Evolutionary conservation across 2,329 filamentous ascomycete species (phyloP), one percentile per base, ranked within the genome.

Genomic region (Cladosporium velox): DNA sequence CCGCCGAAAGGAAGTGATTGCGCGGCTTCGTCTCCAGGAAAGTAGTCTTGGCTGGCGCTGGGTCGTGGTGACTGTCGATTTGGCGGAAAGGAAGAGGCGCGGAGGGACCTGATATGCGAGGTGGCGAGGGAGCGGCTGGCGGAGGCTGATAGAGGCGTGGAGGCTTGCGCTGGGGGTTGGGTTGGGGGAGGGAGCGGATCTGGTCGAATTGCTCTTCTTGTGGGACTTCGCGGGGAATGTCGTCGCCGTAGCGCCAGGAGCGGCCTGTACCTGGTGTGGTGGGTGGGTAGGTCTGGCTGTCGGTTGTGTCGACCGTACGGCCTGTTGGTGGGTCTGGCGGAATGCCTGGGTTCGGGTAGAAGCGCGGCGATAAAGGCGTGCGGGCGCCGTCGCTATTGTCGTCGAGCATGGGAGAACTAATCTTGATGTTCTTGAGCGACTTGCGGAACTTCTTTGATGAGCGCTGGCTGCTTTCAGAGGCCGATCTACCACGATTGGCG

Each of bases 331-430:
- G 82, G 7, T 80, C 80, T n/a, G 86, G 86, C 2, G 86, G 84
- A 8, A 83, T 81, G 2, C 84, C 82, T 0, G 84, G 84, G 57
- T 82, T 82, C 3, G 60, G 64, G 75, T 87, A 87, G 68, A 83
- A 78, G 51, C 85, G 80, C 10, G 86, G 86, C 1, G 85, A 86
- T 4, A 88, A 78, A 1, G 86, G 84, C n/a, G 80, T 82, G 38
- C 80, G 79, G 3, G 78, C 81, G 26, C 82, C 81, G 15, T 80
- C 76, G 67, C 83, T 83, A 58, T 82, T 78, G 49, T 75, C 75
- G 51, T 78, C 73, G 12, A 87, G 76, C 52, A 55, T 55, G 1
- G 86, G 86, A 8, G 84, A 81, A 24, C 85, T 87, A 70, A 89
- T 88, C 66, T 83, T 82, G 44, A 88, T 78, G 67, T 85, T 85